Base-by-base conservation (phyloP, 2,329 filamentous ascomycete species). In the Curvularia verruculosa region DNA sequence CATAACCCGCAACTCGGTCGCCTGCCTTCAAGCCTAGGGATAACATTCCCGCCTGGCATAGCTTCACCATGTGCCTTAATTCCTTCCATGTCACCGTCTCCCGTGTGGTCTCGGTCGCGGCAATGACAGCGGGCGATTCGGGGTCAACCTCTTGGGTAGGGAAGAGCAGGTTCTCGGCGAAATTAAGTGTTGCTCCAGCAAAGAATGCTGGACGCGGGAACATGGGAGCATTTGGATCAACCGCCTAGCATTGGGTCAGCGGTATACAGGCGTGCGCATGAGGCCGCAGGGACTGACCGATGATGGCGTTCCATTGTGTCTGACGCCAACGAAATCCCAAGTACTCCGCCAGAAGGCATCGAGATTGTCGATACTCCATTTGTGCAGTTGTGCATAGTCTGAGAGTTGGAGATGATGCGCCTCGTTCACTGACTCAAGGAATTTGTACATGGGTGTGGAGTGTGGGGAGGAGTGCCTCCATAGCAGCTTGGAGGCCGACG, bases 81-180 rank as follows among this genome's bases (percentile, higher is more conserved):
- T 92, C 83, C 53, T 83, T 84, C 95, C 95, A 98, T 23, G 89
- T 89, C 26, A 90, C 80, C 26, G 82, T 80, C 67, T 90, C 84
- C 49, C 85, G 82, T 13, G 80, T 80, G 2, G 85, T 86, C 78
- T 98, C 94, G 10, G 92, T 96, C 3, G 86, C 88, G 24, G 89
- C 90, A 67, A 97, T 89, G 44, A 96, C 83, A 18, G 93, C 93
- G 6, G 85, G 77, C 4, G 84, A 81, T 44, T 86, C 77, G 49
- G 88, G 84, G 61, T 89, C 79, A 6, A 87, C 76, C 13, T 78
- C 68, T 36, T 84, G 82, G 2, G 80, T 76, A 3, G 94, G 94
- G 74, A 89, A 97, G 3, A 99, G 86, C 52, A 98, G 82, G 75
- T 99, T 99, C 79, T 98, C 91, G 24, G 94, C 93, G 74, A 97